Evolutionary conservation across 352 stramenopile species (phyloP).

Genomic region (Thalassiosira exigua): DNA sequence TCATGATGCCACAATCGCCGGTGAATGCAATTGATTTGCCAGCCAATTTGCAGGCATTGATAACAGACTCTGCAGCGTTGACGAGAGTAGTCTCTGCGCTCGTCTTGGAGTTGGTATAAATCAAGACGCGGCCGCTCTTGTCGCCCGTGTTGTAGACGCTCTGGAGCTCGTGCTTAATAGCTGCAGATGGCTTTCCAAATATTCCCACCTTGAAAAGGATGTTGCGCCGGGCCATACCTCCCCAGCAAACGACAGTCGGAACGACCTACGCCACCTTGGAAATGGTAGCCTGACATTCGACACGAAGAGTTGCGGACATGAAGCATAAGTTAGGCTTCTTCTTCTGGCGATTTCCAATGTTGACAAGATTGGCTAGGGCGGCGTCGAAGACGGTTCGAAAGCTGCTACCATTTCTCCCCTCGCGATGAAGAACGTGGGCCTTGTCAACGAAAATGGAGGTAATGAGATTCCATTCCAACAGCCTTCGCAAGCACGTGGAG

Average conservation of each 20-base stretch:
- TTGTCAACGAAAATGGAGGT: conserved; percentile 26
- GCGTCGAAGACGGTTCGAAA: conserved; percentile 33
- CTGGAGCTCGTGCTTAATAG: background rate
- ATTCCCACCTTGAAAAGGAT: conserved; percentile 6
- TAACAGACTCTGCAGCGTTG: background rate
- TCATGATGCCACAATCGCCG: conserved; percentile 13
- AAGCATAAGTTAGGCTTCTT: background rate
- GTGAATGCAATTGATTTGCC: background rate
- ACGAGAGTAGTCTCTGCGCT: conserved; percentile 10
- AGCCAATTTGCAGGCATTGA: background rate
- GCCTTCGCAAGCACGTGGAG: background rate
- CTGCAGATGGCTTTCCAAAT: conserved; percentile 9
- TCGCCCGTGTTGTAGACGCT: background rate
- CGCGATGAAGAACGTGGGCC: conserved; percentile 7
- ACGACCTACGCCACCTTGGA: background rate
- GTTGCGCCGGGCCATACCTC: conserved; percentile 4
- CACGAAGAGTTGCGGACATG: background rate
- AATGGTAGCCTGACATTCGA: background rate
- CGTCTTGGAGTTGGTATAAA: conserved; percentile 27
- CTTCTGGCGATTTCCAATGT: background rate
- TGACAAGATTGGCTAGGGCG: background rate
- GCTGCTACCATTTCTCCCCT: conserved; percentile 4
- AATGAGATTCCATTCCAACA: conserved; percentile 6
- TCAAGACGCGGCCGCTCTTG: background rate
- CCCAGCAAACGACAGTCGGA: background rate